These are phyloP conservation scores for Aspergillus floridensis DNA, from an alignment of 2,329 filamentous ascomycete genomes.

Conservation along the genomic window DNA sequence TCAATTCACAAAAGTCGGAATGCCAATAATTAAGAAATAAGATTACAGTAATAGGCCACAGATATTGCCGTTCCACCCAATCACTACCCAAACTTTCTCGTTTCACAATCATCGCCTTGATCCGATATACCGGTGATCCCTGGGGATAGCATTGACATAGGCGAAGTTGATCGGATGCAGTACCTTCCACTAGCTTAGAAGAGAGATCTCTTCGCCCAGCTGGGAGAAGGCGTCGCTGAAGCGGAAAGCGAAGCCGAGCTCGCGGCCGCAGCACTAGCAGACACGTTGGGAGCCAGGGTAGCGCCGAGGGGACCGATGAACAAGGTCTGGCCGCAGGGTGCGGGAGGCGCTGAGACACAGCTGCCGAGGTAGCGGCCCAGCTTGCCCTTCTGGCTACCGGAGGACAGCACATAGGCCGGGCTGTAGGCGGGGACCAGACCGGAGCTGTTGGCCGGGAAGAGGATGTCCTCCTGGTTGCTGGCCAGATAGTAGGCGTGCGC, in stretches of 20 bases:
- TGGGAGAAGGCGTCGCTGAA: slow-evolving; percentile 3
- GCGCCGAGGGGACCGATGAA: slow-evolving; percentile 25
- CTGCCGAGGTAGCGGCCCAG: slow-evolving; percentile 23
- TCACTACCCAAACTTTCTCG: not conserved
- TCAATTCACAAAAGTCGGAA: not conserved
- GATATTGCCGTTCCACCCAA: not conserved
- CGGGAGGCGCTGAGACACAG: slow-evolving; percentile 23
- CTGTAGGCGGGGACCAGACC: slow-evolving; percentile 25
- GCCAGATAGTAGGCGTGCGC: slow-evolving; percentile 24
- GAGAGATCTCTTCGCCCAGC: slow-evolving; percentile 1
- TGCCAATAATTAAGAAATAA: not conserved
- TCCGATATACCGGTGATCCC: not conserved
- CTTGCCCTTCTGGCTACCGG: slow-evolving; percentile 20
- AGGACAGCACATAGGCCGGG: slow-evolving; percentile 22
- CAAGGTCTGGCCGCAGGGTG: slow-evolving; percentile 22
- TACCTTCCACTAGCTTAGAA: not conserved
- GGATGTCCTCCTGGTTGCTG: slow-evolving; percentile 11
- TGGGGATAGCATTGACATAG: not conserved
- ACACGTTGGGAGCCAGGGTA: slow-evolving; percentile 13
- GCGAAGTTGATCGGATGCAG: not conserved
- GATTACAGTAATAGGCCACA: not conserved
- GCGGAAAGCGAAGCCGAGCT: slow-evolving; percentile 7
- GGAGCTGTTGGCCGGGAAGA: slow-evolving; percentile 22
- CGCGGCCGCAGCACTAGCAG: slow-evolving; percentile 7
- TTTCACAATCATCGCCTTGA: not conserved